Evolutionary conservation across 768 basidiomycete species (phyloP), one percentile per base, ranked within the genome.

Genomic region (Pleurotus platypus): DNA sequence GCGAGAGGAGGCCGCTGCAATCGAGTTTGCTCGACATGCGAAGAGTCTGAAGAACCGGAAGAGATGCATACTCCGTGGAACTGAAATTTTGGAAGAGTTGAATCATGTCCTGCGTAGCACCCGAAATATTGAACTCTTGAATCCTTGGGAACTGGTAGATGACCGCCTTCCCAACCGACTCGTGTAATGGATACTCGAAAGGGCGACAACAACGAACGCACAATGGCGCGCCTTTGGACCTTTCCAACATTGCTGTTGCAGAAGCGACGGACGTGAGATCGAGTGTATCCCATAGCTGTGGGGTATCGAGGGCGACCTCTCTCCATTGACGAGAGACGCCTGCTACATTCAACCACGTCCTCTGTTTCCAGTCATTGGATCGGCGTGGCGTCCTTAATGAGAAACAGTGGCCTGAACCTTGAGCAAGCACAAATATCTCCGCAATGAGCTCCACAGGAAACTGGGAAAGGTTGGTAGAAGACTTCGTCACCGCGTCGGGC

Each of bases 281-380:
- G 49, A 50, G 38, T 11, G 49, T 35, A n/a, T 12, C 16, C 49
- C 49, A 50, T 37, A 50, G 11, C 4, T 37, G 49, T 27, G 49
- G 49, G 8, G 49, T 50, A 26, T 27, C 24, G 13, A 50, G 24
- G 24, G 49, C 49, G 13, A 50, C 37, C 11, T 50, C 26, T 13
- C 49, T 27, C 49, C 49, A 50, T 18, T n/a, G 15, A 12, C 49
- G 49, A 50, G 30, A 50, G n/a, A 50, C 49, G 5, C 26, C 49
- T 15, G 49, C 49, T 12, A 50, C 49, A n/a, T 50, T 50, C 8
- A 38, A n/a, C 49, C 49, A 50, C 16, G 8, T 30, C 16, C 49
- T 27, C 15, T n/a, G 30, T 37, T 38, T 50, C 39, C 40, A 26
- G 11, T 64, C 64, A 16, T 56, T 35, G 30, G 30, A 11, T 35